Evolutionary conservation across 305 asterid genomes (phyloP).

Genomic region (Fraxinus floribunda): DNA sequence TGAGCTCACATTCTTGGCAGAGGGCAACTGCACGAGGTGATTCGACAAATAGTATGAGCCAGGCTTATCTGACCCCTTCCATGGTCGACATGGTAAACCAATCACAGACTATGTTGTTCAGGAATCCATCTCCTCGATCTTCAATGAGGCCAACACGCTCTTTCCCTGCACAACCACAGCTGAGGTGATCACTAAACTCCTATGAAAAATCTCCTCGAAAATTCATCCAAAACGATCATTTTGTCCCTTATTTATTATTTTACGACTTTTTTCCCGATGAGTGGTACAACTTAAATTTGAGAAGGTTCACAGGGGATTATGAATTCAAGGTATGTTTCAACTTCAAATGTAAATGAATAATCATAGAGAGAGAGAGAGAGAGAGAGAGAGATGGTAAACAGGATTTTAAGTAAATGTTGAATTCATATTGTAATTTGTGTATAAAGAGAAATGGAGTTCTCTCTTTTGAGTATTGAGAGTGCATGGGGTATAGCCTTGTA

Average conservation of each 20-base stretch:
- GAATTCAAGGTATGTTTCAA: not conserved
- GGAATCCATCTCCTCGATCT: conserved; percentile 41
- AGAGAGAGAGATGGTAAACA: not conserved
- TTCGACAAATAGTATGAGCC: conserved; percentile 68
- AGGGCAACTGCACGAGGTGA: conserved; percentile 92
- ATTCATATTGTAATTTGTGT: not conserved
- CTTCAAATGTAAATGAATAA: not conserved
- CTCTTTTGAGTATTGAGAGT: not conserved
- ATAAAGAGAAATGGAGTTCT: not conserved
- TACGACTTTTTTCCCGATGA: too few species aligned
- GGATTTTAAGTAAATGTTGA: not conserved
- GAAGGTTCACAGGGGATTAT: not conserved
- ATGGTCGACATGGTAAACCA: conserved; percentile 88
- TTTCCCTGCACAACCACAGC: conserved; percentile 41
- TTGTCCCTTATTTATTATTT: not conserved
- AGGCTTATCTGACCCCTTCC: conserved; percentile 80
- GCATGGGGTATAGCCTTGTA: not conserved
- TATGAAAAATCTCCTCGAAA: not conserved
- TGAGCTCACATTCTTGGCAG: conserved; percentile 97
- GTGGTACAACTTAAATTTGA: not conserved
- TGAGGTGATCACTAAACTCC: conserved; percentile 41
- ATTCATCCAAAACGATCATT: too few species aligned
- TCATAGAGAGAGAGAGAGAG: not conserved
- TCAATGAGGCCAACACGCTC: conserved; percentile 42
- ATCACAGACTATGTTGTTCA: conserved; percentile 66